phyloP scores from a whole-genome alignment of 345 rosid species.

The Eucalyptus globulus region DNA sequence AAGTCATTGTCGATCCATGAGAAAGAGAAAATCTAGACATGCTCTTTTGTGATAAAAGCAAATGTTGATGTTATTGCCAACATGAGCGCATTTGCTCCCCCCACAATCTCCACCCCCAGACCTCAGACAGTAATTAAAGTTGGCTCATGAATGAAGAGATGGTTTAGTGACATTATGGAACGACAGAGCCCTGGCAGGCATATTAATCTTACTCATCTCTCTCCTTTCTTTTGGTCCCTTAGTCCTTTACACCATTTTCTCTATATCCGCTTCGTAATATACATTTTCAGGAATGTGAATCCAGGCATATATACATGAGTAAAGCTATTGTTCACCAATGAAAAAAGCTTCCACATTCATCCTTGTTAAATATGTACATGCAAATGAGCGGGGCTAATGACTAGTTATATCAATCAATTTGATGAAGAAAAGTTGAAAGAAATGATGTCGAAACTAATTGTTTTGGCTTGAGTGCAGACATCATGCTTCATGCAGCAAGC shows the following conservation, averaged over 20 bases:
- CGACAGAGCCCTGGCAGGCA: background rate
- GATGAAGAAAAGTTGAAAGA: too few species aligned
- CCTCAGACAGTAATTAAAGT: background rate
- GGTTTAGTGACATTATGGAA: background rate
- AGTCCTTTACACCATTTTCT: background rate
- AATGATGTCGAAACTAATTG: too few species aligned
- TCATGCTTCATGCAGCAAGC: too few species aligned
- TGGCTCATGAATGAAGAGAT: too few species aligned
- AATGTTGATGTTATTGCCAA: background rate
- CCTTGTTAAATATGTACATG: too few species aligned
- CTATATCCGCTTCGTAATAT: background rate
- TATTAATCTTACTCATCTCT: background rate
- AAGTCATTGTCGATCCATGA: background rate
- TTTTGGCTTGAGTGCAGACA: too few species aligned
- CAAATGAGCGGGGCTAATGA: too few species aligned
- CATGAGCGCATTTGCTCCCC: background rate
- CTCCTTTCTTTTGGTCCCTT: fast-evolving
- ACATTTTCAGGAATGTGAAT: background rate
- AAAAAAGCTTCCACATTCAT: too few species aligned
- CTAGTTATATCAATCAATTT: too few species aligned
- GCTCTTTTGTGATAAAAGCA: background rate
- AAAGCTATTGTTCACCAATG: too few species aligned
- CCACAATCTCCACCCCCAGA: background rate
- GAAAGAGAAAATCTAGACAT: background rate
- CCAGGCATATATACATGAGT: too few species aligned